Conservation (phyloP, 495 filamentous ascomycete species). For the Neurospora sp. region DNA sequence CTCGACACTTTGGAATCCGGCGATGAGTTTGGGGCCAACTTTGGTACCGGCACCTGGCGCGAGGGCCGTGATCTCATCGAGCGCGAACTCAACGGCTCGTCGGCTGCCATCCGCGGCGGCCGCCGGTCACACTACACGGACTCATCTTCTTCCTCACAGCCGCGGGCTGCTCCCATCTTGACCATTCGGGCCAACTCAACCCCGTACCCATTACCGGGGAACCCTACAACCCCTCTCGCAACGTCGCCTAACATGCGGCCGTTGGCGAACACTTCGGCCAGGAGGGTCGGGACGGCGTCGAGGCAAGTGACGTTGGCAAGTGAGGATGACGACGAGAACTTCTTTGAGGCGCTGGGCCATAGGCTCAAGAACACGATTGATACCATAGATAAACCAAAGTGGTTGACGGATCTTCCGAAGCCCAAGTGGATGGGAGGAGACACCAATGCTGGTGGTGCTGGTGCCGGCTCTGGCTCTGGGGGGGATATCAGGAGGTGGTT, state of each 20-base stretch:
- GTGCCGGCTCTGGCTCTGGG: conserved; percentile 7
- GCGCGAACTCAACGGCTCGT: conserved; percentile 63
- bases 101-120: conserved; percentile 22
- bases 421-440: conserved; percentile 77
- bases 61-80: conserved; percentile 93
- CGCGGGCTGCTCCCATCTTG: conserved; percentile 28
- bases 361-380: conserved; percentile 88
- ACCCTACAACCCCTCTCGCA: conserved; percentile 29
- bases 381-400: conserved; percentile 66
- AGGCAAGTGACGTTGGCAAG: conserved; percentile 12
- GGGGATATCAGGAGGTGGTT: conserved; percentile 36
- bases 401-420: conserved; percentile 59
- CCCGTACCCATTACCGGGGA: neutral
- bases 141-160: neutral
- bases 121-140: conserved; percentile 1
- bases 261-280: conserved; percentile 22
- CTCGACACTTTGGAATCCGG: conserved; percentile 61
- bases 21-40: conserved; percentile 50
- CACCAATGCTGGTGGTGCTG: conserved; percentile 21
- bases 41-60: conserved; percentile 77
- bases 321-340: conserved; percentile 63
- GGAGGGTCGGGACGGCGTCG: conserved; percentile 16
- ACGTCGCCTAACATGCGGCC: conserved; percentile 29
- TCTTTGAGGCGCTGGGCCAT: conserved; percentile 75
- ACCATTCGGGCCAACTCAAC: conserved; percentile 18